phyloP scores from a whole-genome alignment of 2,329 filamentous ascomycete species.

The Pezicula neosporulosa region DNA sequence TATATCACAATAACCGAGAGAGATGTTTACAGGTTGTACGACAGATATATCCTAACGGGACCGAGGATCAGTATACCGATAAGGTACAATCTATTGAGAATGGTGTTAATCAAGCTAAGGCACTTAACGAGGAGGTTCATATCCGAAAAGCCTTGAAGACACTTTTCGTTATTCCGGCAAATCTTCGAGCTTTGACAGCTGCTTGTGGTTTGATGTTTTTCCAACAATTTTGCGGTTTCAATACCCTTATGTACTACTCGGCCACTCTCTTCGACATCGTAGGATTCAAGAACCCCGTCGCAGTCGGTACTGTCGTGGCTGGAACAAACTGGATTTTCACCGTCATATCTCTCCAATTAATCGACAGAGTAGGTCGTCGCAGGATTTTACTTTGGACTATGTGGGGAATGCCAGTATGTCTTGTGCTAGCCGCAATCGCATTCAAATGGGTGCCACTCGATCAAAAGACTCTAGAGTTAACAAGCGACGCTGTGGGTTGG shows the following conservation, averaged over 20 bases:
- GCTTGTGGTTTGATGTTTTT: conserved; percentile 46
- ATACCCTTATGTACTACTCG: conserved; percentile 39
- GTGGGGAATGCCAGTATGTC: conserved; percentile 41
- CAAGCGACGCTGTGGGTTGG: conserved; percentile 24
- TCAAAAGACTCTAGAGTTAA: conserved; percentile 24
- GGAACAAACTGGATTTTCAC: conserved; percentile 46
- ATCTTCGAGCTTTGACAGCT: conserved; percentile 39
- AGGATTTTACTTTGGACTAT: conserved; percentile 39
- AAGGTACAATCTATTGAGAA: conserved; percentile 38
- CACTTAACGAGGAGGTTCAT: conserved; percentile 34
- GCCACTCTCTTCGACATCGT: conserved; percentile 39
- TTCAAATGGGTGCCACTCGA: conserved; percentile 44
- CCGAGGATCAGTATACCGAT: conserved; percentile 34
- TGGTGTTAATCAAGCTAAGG: conserved; percentile 35
- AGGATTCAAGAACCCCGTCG: conserved; percentile 44
- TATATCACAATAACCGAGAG: conserved; percentile 37
- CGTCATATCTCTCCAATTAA: conserved; percentile 39
- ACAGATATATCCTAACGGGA: conserved; percentile 37
- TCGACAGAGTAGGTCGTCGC: conserved; percentile 43
- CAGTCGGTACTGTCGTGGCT: conserved; percentile 39
- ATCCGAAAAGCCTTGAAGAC: conserved; percentile 38
- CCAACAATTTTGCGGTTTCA: conserved; percentile 41
- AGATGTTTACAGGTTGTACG: conserved; percentile 24
- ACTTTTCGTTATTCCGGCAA: conserved; percentile 37
- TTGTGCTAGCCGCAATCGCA: conserved; percentile 39